Evolutionary conservation across 2,329 filamentous ascomycete genomes (phyloP).

Genomic region (Lachnellula occidentalis): DNA sequence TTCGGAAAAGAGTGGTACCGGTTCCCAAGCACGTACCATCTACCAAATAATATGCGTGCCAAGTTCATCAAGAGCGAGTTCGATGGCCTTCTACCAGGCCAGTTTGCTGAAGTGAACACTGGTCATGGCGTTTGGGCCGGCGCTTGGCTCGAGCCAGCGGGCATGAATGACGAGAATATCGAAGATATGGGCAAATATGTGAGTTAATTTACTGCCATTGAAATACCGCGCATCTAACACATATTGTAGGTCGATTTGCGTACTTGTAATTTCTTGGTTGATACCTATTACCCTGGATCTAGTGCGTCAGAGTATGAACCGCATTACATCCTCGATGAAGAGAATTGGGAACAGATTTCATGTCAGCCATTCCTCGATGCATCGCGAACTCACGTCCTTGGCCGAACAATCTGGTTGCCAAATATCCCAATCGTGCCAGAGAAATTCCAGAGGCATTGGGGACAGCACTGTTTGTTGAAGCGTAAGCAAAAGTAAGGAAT

Average conservation of each 20-base stretch:
- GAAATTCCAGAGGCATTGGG: slow-evolving; percentile 71
- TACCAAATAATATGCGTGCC: slow-evolving; percentile 75
- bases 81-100: slow-evolving; percentile 78
- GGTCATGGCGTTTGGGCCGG: slow-evolving; percentile 70
- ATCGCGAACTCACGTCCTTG: slow-evolving; percentile 64
- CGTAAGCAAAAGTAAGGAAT: slow-evolving; percentile 36
- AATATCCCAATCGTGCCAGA: slow-evolving; percentile 63
- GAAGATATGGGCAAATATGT: slow-evolving; percentile 87
- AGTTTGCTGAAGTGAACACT: slow-evolving; percentile 70
- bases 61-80: slow-evolving; percentile 94
- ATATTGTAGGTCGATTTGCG: slow-evolving; percentile 54
- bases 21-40: slow-evolving; percentile 87
- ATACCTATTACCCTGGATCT: slow-evolving; percentile 69
- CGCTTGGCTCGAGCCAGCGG: slow-evolving; percentile 74
- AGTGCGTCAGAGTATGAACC: slow-evolving; percentile 65
- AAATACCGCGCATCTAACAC: slow-evolving; percentile 1
- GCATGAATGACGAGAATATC: slow-evolving; percentile 88
- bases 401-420: slow-evolving; percentile 78
- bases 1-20: slow-evolving; percentile 98
- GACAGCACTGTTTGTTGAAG: slow-evolving; percentile 77
- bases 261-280: slow-evolving; percentile 77
- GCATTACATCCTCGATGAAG: slow-evolving; percentile 66
- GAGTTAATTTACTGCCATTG: slow-evolving; percentile 34
- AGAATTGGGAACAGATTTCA: slow-evolving; percentile 71
- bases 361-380: slow-evolving; percentile 81